phyloP scores from a whole-genome alignment of 306 rosid species.

The Citrullus colocynthis region DNA sequence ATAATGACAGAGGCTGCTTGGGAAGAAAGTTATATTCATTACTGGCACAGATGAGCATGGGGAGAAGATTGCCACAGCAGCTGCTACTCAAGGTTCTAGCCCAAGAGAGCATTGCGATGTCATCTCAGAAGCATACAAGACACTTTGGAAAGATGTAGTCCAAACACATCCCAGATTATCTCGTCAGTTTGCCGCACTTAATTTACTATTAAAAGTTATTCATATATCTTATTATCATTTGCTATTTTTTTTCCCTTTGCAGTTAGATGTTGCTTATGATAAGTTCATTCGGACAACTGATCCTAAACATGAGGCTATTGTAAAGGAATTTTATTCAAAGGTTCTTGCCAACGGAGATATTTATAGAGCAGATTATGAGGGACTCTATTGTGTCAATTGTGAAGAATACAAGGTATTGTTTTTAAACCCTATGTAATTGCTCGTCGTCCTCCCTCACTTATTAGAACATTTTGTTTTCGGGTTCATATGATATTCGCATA shows the following conservation, averaged over 20 bases:
- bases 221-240: neutral
- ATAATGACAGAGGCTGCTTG: slow-evolving; percentile 51
- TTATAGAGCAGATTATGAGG: slow-evolving; percentile 89
- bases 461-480: neutral
- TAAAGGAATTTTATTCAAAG: slow-evolving; percentile 82
- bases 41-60: slow-evolving; percentile 98
- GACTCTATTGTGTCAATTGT: slow-evolving; percentile 88
- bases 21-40: slow-evolving; percentile 66
- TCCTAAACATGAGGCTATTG: slow-evolving; percentile 75
- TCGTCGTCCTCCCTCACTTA: neutral
- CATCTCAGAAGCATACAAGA: slow-evolving; percentile 59
- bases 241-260: slow-evolving; percentile 11
- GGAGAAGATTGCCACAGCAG: slow-evolving; percentile 90
- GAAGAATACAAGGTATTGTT: slow-evolving; percentile 83
- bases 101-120: slow-evolving; percentile 76
- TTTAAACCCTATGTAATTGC: neutral
- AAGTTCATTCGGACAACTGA: slow-evolving; percentile 88
- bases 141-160: slow-evolving; percentile 70
- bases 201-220: neutral
- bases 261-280: slow-evolving; percentile 81
- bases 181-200: neutral
- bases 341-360: slow-evolving; percentile 86
- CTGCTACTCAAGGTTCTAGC: slow-evolving; percentile 49
- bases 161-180: slow-evolving; percentile 2
- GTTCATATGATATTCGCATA: neutral